These are phyloP conservation scores for Emericellopsis terricola DNA, from an alignment of 495 filamentous ascomycete genomes.

Conservation along the genomic window DNA sequence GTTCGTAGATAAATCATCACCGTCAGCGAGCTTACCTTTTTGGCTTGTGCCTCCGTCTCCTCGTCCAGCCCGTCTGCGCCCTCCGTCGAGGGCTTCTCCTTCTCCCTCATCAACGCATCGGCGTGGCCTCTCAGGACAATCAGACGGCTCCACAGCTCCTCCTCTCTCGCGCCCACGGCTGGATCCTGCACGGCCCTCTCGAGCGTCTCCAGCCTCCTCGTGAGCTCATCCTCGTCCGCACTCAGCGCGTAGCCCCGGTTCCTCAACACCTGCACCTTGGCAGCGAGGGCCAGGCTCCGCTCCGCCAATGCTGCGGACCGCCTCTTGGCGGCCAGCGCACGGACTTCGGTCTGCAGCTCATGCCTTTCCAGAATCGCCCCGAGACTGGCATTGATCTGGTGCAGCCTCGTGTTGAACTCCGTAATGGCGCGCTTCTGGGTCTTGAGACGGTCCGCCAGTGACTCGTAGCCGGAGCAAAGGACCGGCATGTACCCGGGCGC, in stretches of 20 bases:
- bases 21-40: slow-evolving; percentile 47
- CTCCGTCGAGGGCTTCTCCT: slow-evolving; percentile 42
- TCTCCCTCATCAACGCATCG: slow-evolving; percentile 58
- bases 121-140: slow-evolving; percentile 67
- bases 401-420: slow-evolving; percentile 60
- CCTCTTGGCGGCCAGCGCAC: slow-evolving; percentile 61
- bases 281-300: slow-evolving; percentile 67
- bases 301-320: slow-evolving; percentile 66
- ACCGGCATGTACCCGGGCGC: slow-evolving; percentile 61
- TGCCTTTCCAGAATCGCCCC: slow-evolving; percentile 64
- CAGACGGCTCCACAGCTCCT: slow-evolving; percentile 96
- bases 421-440: slow-evolving; percentile 57
- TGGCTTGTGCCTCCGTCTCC: slow-evolving; percentile 58
- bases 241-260: slow-evolving; percentile 88
- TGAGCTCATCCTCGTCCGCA: slow-evolving; percentile 76
- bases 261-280: slow-evolving; percentile 79
- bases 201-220: slow-evolving; percentile 61
- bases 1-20: slow-evolving; percentile 3
- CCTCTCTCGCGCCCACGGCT: slow-evolving; percentile 58
- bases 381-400: slow-evolving; percentile 76
- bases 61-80: slow-evolving; percentile 24
- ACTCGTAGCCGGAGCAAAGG: slow-evolving; percentile 31
- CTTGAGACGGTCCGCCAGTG: slow-evolving; percentile 56
- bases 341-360: slow-evolving; percentile 62
- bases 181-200: slow-evolving; percentile 70